Evolutionary conservation across 2,329 filamentous ascomycete species (phyloP).

Genomic region (Calonectria ilicicola): DNA sequence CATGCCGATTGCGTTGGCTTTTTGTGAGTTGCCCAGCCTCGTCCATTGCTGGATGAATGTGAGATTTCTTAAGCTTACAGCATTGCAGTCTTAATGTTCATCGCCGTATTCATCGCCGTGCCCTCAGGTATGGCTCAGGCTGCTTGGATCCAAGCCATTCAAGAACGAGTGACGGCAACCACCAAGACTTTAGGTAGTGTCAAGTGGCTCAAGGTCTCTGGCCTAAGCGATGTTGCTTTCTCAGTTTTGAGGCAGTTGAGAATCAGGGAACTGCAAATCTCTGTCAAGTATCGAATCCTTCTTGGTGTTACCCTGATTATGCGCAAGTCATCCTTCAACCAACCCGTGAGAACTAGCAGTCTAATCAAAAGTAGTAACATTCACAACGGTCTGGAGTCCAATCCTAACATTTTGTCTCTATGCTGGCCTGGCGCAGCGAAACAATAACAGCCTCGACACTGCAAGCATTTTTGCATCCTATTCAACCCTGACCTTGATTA

Average conservation of each 20-base stretch:
- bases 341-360: background rate
- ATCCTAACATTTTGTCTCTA: constrained; percentile 36
- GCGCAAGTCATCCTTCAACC: constrained; percentile 9
- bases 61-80: background rate
- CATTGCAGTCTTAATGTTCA: constrained; percentile 47
- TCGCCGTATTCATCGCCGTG: constrained; percentile 43
- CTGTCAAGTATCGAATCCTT: constrained; percentile 37
- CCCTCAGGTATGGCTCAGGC: constrained; percentile 50
- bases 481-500: constrained; percentile 38
- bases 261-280: constrained; percentile 33
- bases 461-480: constrained; percentile 34
- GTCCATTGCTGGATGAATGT: background rate
- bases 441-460: constrained; percentile 18
- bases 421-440: constrained; percentile 25
- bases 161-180: constrained; percentile 61
- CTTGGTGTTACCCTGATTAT: constrained; percentile 31
- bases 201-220: constrained; percentile 64
- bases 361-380: constrained; percentile 25
- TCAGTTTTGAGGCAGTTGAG: constrained; percentile 34
- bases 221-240: constrained; percentile 55
- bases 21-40: constrained; percentile 52
- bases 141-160: constrained; percentile 62
- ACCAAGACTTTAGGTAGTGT: constrained; percentile 60
- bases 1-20: constrained; percentile 57
- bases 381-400: constrained; percentile 31